These are phyloP conservation scores for Neoboletus brunneissimus DNA, from an alignment of 768 basidiomycete genomes.

Conservation along the genomic window DNA sequence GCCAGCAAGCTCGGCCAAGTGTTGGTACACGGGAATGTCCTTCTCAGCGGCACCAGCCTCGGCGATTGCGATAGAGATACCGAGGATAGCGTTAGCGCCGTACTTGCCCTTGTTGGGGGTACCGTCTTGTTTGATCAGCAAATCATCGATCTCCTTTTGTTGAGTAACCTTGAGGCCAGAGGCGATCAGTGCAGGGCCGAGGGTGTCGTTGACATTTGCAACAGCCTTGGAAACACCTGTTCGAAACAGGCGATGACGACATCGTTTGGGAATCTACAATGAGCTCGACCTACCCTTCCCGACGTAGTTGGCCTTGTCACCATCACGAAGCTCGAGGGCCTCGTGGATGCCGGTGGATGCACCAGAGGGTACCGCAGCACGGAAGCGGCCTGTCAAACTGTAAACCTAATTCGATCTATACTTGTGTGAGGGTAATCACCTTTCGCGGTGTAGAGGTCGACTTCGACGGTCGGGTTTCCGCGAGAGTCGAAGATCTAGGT, in stretches of 20 bases:
- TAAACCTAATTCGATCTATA: constrained; percentile 10
- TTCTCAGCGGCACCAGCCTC: constrained; percentile 95
- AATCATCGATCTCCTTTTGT: constrained; percentile 95
- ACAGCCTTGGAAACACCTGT: constrained; percentile 93
- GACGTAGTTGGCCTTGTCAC: constrained; percentile 87
- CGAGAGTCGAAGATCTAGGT: constrained; percentile 97
- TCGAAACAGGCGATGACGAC: not conserved
- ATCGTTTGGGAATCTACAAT: not conserved
- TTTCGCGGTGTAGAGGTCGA: constrained; percentile 84
- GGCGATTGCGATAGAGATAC: constrained; percentile 93
- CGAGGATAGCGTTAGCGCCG: constrained; percentile 98
- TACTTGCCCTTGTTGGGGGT: constrained; percentile 99
- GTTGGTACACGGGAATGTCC: constrained; percentile 92
- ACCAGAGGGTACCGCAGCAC: constrained; percentile 94
- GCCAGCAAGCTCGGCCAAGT: constrained; percentile 94
- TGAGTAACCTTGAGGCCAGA: constrained; percentile 78
- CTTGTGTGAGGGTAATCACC: constrained; percentile 45
- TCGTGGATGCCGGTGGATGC: constrained; percentile 98
- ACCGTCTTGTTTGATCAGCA: constrained; percentile 97
- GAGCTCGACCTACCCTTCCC: constrained; percentile 74
- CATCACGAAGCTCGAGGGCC: constrained; percentile 98
- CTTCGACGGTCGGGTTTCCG: constrained; percentile 96
- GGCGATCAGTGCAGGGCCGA: constrained; percentile 86
- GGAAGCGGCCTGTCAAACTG: constrained; percentile 70
- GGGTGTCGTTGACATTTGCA: constrained; percentile 86